Percentiles rank a stretch among this genome's conserved stretches.
These are phyloP conservation scores for Epichloe uncinata DNA, from an alignment of 2,329 filamentous ascomycete species.

Conservation along the genomic window DNA sequence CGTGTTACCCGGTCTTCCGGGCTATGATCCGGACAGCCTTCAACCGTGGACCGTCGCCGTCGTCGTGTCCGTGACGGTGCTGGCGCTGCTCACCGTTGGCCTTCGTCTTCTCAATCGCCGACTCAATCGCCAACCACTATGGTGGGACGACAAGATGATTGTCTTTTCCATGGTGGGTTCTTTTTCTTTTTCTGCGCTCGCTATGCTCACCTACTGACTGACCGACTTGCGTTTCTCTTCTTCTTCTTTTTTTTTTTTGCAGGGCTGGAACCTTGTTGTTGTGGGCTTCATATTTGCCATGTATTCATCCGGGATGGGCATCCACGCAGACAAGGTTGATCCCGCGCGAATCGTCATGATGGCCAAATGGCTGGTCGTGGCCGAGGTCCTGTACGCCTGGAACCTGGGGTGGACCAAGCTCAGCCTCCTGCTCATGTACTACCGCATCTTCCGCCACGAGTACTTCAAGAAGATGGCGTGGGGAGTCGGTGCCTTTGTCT, in stretches of 20 bases:
- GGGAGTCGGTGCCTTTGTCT: slow-evolving; percentile 27
- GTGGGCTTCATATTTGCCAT: slow-evolving; percentile 36
- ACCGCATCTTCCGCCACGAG: slow-evolving; percentile 34
- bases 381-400: slow-evolving; percentile 33
- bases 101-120: slow-evolving; percentile 28
- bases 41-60: slow-evolving; percentile 29
- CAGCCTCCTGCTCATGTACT: slow-evolving; percentile 37
- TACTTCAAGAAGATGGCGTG: slow-evolving; percentile 29
- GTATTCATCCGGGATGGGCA: slow-evolving; percentile 31
- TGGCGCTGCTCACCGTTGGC: slow-evolving; percentile 24
- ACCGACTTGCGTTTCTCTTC: not conserved
- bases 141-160: slow-evolving; percentile 38
- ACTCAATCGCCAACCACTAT: slow-evolving; percentile 26
- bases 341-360: slow-evolving; percentile 25
- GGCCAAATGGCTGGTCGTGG: slow-evolving; percentile 33
- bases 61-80: slow-evolving; percentile 24
- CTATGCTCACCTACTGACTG: too few relatives aligned
- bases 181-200: slow-evolving; percentile 1
- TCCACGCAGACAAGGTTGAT: slow-evolving; percentile 28
- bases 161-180: slow-evolving; percentile 31
- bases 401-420: slow-evolving; percentile 37
- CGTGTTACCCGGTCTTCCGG: slow-evolving; percentile 10
- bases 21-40: slow-evolving; percentile 18
- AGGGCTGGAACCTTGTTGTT: slow-evolving; percentile 29
- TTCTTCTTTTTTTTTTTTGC: too few relatives aligned